Evolutionary conservation across 2,329 filamentous ascomycete genomes (phyloP).

Genomic region (Sarocladiaceae sp.): DNA sequence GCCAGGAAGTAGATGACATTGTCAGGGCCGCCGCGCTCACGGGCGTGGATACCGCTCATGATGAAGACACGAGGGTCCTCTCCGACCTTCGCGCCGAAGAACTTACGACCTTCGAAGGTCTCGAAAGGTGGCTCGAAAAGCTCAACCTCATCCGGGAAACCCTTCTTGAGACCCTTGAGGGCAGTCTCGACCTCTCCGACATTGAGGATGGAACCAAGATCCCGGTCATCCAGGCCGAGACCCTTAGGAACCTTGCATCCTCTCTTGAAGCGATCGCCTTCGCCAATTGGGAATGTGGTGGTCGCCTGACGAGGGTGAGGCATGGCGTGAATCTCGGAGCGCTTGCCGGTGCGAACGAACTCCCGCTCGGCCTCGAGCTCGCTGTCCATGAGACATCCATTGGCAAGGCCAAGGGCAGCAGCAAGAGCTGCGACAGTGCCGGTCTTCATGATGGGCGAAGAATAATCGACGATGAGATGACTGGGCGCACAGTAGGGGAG

Average conservation of each 20-base stretch:
- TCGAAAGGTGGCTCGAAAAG: slow-evolving; percentile 36
- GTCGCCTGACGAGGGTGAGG: slow-evolving; percentile 11
- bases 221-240: slow-evolving; percentile 23
- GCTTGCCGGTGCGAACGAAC: slow-evolving; percentile 12
- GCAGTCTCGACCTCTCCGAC: slow-evolving; percentile 35
- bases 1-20: slow-evolving; percentile 51
- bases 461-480: not conserved
- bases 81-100: slow-evolving; percentile 36
- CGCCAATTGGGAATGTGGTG: slow-evolving; percentile 28
- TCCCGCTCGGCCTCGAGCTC: slow-evolving; percentile 21
- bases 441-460: slow-evolving; percentile 17
- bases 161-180: slow-evolving; percentile 31
- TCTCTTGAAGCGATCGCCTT: slow-evolving; percentile 30
- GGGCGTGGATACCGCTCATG: slow-evolving; percentile 46
- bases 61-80: slow-evolving; percentile 44
- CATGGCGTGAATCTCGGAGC: slow-evolving; percentile 11
- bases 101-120: slow-evolving; percentile 36
- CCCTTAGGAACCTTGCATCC: slow-evolving; percentile 26
- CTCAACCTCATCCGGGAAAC: slow-evolving; percentile 29
- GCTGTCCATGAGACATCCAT: slow-evolving; percentile 28
- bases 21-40: slow-evolving; percentile 49
- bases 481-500: not conserved
- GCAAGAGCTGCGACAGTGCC: slow-evolving; percentile 12
- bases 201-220: slow-evolving; percentile 35
- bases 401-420: slow-evolving; percentile 15